Conservation (phyloP, 257 asterid genomes). For the Solanum pimpinellifolium region DNA sequence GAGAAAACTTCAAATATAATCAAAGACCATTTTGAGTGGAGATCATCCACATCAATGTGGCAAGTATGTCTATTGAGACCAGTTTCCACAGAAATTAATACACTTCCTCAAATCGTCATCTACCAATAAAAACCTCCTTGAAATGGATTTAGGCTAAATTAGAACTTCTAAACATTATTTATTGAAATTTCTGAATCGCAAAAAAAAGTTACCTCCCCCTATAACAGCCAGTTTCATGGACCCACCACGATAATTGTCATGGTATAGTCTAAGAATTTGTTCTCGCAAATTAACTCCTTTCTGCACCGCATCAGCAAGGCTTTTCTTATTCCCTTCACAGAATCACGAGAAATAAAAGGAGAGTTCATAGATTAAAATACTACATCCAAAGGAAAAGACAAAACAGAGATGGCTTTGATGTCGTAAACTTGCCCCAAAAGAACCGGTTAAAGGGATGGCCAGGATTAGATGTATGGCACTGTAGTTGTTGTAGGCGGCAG, state of each 20-base stretch:
- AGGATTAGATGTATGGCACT: conserved; percentile 68
- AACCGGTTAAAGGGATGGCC: conserved; percentile 84
- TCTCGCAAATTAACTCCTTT: conserved; percentile 85
- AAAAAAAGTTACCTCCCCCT: conserved; percentile 67
- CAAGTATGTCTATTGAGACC: background rate
- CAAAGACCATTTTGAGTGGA: background rate
- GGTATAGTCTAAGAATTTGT: conserved; percentile 54
- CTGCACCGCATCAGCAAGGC: conserved; percentile 85
- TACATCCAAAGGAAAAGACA: background rate
- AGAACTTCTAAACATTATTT: background rate
- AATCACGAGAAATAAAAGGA: background rate
- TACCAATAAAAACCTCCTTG: background rate
- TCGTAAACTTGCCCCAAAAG: conserved; percentile 59
- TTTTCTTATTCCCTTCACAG: conserved; percentile 79
- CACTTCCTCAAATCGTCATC: background rate
- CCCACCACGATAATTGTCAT: conserved; percentile 69
- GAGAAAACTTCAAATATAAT: background rate
- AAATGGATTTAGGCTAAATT: background rate
- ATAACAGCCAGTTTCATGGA: conserved; percentile 85
- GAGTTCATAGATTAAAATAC: background rate
- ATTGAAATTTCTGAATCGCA: background rate
- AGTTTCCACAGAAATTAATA: background rate
- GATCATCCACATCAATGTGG: background rate
- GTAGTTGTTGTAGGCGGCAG: conserved; percentile 82
- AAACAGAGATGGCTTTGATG: background rate